Base-by-base conservation (phyloP, 164 flowering plant genomes). In the Brasenia schreberi region DNA sequence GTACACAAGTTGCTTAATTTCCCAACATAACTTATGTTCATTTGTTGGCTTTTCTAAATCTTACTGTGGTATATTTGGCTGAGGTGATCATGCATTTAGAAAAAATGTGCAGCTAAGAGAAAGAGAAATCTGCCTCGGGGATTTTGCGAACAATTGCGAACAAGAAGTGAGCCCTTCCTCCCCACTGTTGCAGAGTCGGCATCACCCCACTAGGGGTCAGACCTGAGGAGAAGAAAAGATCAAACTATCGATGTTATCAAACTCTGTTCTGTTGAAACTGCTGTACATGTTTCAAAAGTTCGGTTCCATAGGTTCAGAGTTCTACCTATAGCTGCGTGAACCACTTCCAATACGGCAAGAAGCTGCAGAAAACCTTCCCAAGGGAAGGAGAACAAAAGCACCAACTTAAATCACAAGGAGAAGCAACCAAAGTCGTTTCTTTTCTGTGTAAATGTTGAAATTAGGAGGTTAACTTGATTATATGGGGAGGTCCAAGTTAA, bases 161-260 rank as follows among this genome's bases (percentile, higher is more conserved):
- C 68, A 86, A 63, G 68, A 85, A 88, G 75, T 86, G 92, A 59
- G 82, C 74, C 80, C 92, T 83, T 66, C 92, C 97, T 62, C 87
- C 85, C 94, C 94, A 90, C 70, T 88, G 97, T 90, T 88, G 79
- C 59, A 90, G 74, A 65, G 89, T 83, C 68, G 82, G 74, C 78
- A 85, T 18, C 70, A 74, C 74, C 65, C 92, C 90, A 75, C 82
- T 88, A 7, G 92, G 97, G 64, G 86, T 90, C 69, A 86, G 72
- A 23, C 97, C 94, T 86, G n/a, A 72, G 52, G 19, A 14, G 23
- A 43, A 7, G n/a, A 65, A 64, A 52, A 5, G 7, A 33, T 58
- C 61, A 18, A 43, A 59, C 44, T 10, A 17, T 53, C 19, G 18
- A 58, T 1, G 42, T 69, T n/a, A 6, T 45, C 64, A n/a, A 73